A percentile compares a stretch with the other conserved stretches of the same genome.
These are phyloP conservation scores for Vigna radiata DNA, from an alignment of 306 rosid genomes.

Conservation along the genomic window DNA sequence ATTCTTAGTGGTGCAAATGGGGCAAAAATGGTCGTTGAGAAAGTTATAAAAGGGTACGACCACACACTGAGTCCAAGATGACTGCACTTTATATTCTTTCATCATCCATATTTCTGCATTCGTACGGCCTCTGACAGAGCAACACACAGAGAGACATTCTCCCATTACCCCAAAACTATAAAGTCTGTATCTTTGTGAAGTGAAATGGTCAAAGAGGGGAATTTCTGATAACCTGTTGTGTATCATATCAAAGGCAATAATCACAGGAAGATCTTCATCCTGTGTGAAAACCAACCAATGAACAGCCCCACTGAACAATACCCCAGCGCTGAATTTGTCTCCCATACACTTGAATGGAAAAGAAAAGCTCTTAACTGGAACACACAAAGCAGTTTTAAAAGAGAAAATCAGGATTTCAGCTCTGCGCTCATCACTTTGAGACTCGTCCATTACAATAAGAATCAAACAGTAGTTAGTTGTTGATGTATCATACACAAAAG, in stretches of 20 bases:
- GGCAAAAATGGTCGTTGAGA: not conserved
- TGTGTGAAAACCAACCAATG: constrained; percentile 23
- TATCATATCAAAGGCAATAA: constrained; percentile 15
- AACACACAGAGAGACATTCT: constrained; percentile 17
- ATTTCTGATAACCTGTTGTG: not conserved
- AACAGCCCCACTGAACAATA: not conserved
- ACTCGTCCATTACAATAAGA: not conserved
- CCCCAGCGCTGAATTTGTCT: not conserved
- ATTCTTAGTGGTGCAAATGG: not conserved
- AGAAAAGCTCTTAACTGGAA: not conserved
- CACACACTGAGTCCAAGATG: constrained; percentile 33
- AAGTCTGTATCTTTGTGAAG: not conserved
- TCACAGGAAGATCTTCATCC: not conserved
- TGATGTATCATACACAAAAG: constrained; percentile 9
- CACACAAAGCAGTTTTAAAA: constrained; percentile 1
- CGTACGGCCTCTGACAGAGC: fast-evolving
- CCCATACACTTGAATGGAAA: not conserved
- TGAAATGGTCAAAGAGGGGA: not conserved
- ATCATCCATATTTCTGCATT: constrained; percentile 30
- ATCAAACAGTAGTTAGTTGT: not conserved
- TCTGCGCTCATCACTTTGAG: not conserved
- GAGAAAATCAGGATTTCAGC: not conserved
- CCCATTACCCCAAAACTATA: not conserved
- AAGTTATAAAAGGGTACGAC: not conserved
- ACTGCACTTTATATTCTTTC: constrained; percentile 28